Base-by-base conservation (phyloP, 345 rosid genomes). In the Cochlearia excelsa region DNA sequence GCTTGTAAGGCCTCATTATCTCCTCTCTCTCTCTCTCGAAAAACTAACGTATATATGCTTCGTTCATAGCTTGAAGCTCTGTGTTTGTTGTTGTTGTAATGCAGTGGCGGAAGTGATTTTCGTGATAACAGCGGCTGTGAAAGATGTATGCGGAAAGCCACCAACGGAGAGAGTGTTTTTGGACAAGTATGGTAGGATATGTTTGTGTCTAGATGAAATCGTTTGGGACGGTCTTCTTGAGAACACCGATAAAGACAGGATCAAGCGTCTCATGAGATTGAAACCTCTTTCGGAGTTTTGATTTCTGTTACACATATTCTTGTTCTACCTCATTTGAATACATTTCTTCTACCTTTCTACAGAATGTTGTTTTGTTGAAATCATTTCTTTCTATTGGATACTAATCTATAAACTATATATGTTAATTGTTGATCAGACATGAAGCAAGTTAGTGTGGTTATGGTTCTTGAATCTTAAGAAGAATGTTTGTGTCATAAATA, bases 121-220 rank as follows among this genome's bases (percentile, higher is more conserved):
- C 53, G 85, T 84, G 59, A 84, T 93, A 45, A 90, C 96, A 2
- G 79, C 92, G 30, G 82, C 95, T 40, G 84, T 93, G 35, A 93
- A 90, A 77, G 97, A 93, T 57, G 82, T 82, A 31, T 93, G 97
- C 38, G 95, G 95, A 76, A 93, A 93, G 76, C 84, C 84, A 51
- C 99, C 99, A 23, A 87, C 97, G 0, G 95, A 90, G 74, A 83
- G 99, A 28, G 78, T 90, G 68, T 93, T 90, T 79, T 78, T 93
- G 45, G 99, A 93, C 66, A 90, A 93, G 74, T 93, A 93, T 3
- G 99, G 97, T 63, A 85, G 69, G 81, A 93, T 93, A 70, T 93
- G 73, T 72, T 63, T 93, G 76, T 81, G 95, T 66, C 80, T 93
- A 57, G 99, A 93, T 75, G 99, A 87, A 77, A 90, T 89, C 59